These are phyloP conservation scores for Lagerstroemia speciosa DNA, from an alignment of 345 rosid genomes.

Conservation along the genomic window DNA sequence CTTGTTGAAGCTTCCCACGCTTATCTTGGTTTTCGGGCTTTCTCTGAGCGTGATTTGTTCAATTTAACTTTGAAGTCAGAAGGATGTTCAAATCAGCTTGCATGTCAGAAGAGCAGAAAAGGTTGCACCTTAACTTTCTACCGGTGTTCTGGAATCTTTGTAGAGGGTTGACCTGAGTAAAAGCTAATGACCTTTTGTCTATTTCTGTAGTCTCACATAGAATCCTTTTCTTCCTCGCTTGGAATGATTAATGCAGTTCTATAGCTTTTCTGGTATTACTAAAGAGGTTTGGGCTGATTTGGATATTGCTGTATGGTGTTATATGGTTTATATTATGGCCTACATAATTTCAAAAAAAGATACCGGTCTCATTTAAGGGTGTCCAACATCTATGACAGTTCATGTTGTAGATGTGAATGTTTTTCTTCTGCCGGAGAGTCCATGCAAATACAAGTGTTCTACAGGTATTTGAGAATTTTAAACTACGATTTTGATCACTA, in stretches of 20 bases:
- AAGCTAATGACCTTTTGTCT: no score
- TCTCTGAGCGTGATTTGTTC: not conserved
- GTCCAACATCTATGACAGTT: not conserved
- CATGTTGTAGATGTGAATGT: not conserved
- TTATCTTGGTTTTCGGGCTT: not conserved
- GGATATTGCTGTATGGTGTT: not conserved
- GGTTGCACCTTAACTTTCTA: no score
- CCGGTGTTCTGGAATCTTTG: no score
- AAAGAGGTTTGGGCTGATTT: not conserved
- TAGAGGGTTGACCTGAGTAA: no score
- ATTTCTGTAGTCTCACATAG: not conserved
- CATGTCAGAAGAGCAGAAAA: no score
- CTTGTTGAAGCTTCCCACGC: not conserved
- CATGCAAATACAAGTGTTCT: not conserved
- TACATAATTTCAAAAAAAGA: no score
- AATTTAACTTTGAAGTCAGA: not conserved
- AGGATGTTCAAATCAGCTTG: not conserved
- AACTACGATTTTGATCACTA: not conserved
- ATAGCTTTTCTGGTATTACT: not conserved
- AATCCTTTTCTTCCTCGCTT: not conserved
- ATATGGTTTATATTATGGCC: not conserved
- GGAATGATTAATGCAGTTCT: no score
- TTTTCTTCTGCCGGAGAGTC: no score
- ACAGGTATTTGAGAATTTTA: not conserved
- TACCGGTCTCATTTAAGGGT: not conserved